A percentile compares a stretch with the other conserved stretches of the same genome.
Conservation (phyloP, 139 green algal genomes). For the Deuterostichococcus epilithicus region DNA sequence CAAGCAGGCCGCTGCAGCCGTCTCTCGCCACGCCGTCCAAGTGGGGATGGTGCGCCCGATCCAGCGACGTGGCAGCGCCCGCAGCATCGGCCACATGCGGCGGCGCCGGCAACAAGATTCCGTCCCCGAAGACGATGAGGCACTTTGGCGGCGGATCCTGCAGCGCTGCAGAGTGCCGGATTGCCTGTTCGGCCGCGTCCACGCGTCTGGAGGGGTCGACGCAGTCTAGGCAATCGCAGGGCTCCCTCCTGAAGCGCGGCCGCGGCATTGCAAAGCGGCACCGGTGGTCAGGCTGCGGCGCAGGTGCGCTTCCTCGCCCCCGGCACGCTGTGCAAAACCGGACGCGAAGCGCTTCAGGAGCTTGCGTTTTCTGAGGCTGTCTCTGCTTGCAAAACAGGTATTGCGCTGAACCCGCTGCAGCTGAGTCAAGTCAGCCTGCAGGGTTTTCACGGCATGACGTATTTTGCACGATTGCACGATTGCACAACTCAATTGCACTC, state of each 20-base stretch:
- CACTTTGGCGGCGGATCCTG: constrained; percentile 54
- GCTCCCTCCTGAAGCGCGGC: neutral
- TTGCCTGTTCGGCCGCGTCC: neutral
- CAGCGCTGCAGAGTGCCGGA: neutral
- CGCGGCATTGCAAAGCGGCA: constrained; percentile 16
- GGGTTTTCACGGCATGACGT: no score
- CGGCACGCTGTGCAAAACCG: no score
- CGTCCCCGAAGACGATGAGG: constrained; percentile 36
- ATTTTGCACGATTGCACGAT: no score
- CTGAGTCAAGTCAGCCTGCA: no score
- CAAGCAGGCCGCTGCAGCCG: constrained; percentile 43
- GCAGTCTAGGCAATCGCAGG: constrained; percentile 34
- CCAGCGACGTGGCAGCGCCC: constrained; percentile 1
- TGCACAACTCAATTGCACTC: no score
- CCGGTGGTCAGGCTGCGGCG: neutral
- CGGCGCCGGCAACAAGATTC: neutral
- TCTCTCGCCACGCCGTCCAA: constrained; percentile 33
- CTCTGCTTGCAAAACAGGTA: no score
- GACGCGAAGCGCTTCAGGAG: no score
- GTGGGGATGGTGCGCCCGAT: constrained; percentile 30
- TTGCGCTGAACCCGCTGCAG: no score
- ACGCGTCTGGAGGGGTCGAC: neutral
- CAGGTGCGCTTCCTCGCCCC: no score
- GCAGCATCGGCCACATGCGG: no score
- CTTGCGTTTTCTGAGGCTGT: no score